Percentiles rank a stretch among this genome's conserved stretches.
Conservation (phyloP, 768 basidiomycete species). For the Lanmaoa rubissima region DNA sequence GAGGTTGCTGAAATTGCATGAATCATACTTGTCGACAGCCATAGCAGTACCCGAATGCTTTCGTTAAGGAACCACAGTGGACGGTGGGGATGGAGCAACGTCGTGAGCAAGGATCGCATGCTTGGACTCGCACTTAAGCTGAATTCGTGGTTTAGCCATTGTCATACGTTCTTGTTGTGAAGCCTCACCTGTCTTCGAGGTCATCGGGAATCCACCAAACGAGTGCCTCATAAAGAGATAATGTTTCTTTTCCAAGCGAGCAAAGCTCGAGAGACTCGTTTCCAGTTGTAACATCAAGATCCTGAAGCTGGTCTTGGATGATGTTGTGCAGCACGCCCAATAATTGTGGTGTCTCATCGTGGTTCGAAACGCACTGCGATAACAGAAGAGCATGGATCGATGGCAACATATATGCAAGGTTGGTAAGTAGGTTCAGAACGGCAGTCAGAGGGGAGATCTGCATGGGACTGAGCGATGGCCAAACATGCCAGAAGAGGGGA, state of each 20-base stretch:
- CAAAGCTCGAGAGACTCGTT: constrained; percentile 23
- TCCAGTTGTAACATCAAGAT: constrained; percentile 30
- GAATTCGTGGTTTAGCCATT: not conserved
- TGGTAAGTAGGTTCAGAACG: constrained; percentile 51
- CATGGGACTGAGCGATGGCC: constrained; percentile 8
- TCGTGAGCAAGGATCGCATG: constrained; percentile 41
- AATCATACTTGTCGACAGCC: constrained; percentile 47
- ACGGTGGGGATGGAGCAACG: constrained; percentile 50
- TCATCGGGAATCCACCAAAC: constrained; percentile 48
- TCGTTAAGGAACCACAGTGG: constrained; percentile 51
- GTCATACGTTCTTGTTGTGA: not conserved
- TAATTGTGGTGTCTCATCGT: constrained; percentile 33
- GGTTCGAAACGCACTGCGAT: constrained; percentile 24
- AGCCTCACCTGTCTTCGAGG: constrained; percentile 34
- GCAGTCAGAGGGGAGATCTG: constrained; percentile 49
- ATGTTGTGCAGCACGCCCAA: constrained; percentile 41
- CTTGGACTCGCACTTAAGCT: constrained; percentile 42
- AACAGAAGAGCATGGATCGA: constrained; percentile 42
- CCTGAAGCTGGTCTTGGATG: constrained; percentile 40
- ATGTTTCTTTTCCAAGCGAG: constrained; percentile 39
- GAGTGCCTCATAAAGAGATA: constrained; percentile 54
- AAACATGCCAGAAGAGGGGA: not conserved
- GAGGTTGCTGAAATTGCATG: not conserved
- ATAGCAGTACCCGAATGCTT: constrained; percentile 47
- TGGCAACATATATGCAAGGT: constrained; percentile 48